Evolutionary conservation across 176 grass and related monocot genomes (phyloP), one percentile per base, ranked within the genome.

Genomic region (Carex myosuroides): DNA sequence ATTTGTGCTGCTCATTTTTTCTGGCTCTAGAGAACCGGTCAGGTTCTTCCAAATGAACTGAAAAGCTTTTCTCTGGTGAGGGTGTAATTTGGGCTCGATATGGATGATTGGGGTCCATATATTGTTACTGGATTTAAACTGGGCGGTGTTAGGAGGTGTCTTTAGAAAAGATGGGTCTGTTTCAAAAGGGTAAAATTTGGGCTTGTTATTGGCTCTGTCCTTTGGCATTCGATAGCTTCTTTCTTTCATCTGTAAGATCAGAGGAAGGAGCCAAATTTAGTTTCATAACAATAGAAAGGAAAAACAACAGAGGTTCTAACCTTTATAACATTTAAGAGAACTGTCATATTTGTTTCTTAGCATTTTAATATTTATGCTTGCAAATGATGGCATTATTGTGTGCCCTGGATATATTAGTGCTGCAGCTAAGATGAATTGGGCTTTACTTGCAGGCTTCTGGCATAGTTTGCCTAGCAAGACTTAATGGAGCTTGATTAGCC

Each of bases 11-110:
- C 68, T 77, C 84, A 92, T 90, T 70, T 92, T 85, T 81, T 88
- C 87, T 83, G 88, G 79, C n/a, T 93, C 81, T 50, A 90, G 69
- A 30, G 92, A 88, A 20, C 90, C 92, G 3, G 81, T 68, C 60
- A 91, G 50, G 58, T 94, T 98, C 75, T 82, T 93, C 95, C 95
- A 98, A 56, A 98, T 89, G 73, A 98, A 98, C 64, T 98, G 84
- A 61, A 98, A 94, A 5, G 95, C 95, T 79, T 90, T 90, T 89
- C 69, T 98, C 60, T 98, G 92, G 66, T 98, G 95, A 85, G 81
- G 53, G 72, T 88, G 82, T 18, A 94, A 65, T 82, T 90, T 94
- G 79, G 84, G 86, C 77, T 86, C 88, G 56, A 98, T 87, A 85
- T 89, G 59, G 13, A 69, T 55, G 60, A 94, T 93, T 58, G 87